These are phyloP conservation scores for Pichia inconspicua DNA, from an alignment of 1,139 yeast species.

Conservation along the genomic window DNA sequence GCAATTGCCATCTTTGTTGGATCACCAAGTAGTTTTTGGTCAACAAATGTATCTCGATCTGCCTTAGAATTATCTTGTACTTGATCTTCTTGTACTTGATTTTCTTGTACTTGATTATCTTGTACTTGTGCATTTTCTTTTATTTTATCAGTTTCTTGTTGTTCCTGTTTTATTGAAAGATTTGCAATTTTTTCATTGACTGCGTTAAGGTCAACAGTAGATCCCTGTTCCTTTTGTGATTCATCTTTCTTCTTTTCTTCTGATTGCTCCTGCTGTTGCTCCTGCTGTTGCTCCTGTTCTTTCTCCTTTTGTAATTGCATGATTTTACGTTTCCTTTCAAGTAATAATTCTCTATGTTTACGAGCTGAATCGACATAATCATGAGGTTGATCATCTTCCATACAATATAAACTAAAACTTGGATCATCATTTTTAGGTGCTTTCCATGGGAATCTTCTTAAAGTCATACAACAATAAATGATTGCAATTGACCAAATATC, in stretches of 20 bases:
- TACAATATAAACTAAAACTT: conserved; percentile 63
- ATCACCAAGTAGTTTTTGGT: conserved; percentile 16
- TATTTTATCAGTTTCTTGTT: background rate
- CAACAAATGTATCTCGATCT: conserved; percentile 5
- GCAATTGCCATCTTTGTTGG: conserved; percentile 20
- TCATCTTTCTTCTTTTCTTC: background rate
- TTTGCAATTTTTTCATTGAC: background rate
- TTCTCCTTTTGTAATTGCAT: conserved; percentile 17
- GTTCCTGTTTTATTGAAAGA: background rate
- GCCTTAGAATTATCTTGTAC: background rate
- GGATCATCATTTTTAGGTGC: conserved; percentile 84
- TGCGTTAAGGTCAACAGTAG: background rate
- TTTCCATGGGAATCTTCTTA: conserved; percentile 94
- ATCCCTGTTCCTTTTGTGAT: background rate
- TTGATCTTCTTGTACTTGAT: background rate
- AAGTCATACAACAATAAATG: conserved; percentile 88
- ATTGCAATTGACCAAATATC: conserved; percentile 95
- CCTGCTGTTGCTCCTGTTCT: background rate
- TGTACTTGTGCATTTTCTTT: no score
- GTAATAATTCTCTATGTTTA: conserved; percentile 37
- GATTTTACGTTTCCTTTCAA: conserved; percentile 31
- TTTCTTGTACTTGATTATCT: no score
- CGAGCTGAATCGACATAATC: conserved; percentile 39
- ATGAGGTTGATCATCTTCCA: conserved; percentile 39
- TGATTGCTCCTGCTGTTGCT: background rate